A percentile compares a stretch with the other conserved stretches of the same genome.
These are phyloP conservation scores for Fonsecaea monophora DNA, from an alignment of 2,329 filamentous ascomycete species.

Conservation along the genomic window DNA sequence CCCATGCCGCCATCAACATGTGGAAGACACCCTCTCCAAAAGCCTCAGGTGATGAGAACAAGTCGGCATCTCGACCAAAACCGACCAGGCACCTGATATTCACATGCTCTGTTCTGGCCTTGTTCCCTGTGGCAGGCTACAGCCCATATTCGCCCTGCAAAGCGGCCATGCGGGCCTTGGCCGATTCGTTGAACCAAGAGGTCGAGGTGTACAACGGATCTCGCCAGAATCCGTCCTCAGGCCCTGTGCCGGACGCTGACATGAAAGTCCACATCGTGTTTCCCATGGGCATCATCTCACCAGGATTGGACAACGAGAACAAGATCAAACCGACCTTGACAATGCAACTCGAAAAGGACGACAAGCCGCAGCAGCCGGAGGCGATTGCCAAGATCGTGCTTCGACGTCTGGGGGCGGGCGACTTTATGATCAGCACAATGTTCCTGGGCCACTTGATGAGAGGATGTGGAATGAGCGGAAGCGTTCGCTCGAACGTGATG, in stretches of 20 bases:
- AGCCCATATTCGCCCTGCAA: conserved; percentile 83
- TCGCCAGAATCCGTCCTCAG: conserved; percentile 43
- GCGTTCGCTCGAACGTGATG: conserved; percentile 57
- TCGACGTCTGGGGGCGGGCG: conserved; percentile 75
- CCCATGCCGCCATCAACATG: conserved; percentile 75
- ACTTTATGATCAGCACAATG: conserved; percentile 79
- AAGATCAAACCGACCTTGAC: conserved; percentile 80
- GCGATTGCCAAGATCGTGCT: conserved; percentile 76
- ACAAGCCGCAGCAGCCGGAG: conserved; percentile 78
- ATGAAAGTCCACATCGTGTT: conserved; percentile 82
- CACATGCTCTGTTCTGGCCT: conserved; percentile 77
- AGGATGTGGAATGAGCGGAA: conserved; percentile 62
- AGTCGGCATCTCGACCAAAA: conserved; percentile 45
- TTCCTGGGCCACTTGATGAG: conserved; percentile 76
- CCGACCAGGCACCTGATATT: conserved; percentile 81
- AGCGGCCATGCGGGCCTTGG: conserved; percentile 79
- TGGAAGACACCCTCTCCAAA: conserved; percentile 65
- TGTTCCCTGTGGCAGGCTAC: conserved; percentile 82
- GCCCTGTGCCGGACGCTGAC: conserved; percentile 61
- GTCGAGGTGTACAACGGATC: conserved; percentile 80
- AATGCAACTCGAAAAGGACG: conserved; percentile 77
- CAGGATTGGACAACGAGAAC: conserved; percentile 78
- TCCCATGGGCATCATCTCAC: conserved; percentile 80
- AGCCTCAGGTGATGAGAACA: conserved; percentile 39
- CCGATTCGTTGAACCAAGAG: conserved; percentile 84